Evolutionary conservation across 805 yeast genomes (phyloP).

Genomic region (Kuraishia hungarica): DNA sequence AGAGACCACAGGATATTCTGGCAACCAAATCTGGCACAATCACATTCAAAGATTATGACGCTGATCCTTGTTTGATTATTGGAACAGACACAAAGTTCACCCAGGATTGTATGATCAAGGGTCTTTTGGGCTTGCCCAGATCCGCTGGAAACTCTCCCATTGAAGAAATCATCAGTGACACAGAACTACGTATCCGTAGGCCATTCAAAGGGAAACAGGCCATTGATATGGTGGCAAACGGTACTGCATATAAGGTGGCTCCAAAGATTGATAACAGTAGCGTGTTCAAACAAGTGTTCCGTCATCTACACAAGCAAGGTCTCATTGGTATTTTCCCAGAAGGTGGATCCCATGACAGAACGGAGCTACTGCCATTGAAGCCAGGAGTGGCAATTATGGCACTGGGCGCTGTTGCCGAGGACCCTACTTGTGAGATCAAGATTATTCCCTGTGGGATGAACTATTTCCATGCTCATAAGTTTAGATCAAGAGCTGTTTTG

Average conservation of each 20-base stretch:
- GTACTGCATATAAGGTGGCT: slow-evolving; percentile 60
- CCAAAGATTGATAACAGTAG: slow-evolving; percentile 73
- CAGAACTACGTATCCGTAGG: slow-evolving; percentile 54
- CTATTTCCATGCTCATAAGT: slow-evolving; percentile 92
- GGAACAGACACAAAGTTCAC: slow-evolving; percentile 69
- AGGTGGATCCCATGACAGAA: slow-evolving; percentile 97
- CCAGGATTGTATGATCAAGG: slow-evolving; percentile 51
- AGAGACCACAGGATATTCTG: slow-evolving; percentile 82
- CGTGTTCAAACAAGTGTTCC: slow-evolving; percentile 76
- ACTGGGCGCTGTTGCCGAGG: slow-evolving; percentile 74
- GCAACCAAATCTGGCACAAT: slow-evolving; percentile 53
- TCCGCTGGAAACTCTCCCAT: slow-evolving; percentile 71
- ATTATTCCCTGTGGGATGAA: slow-evolving; percentile 97
- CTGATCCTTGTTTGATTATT: slow-evolving; percentile 44
- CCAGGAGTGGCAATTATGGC: slow-evolving; percentile 99
- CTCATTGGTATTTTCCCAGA: slow-evolving; percentile 94
- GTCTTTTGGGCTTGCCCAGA: slow-evolving; percentile 71
- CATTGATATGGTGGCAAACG: slow-evolving; percentile 34
- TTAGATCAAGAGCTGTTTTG: slow-evolving; percentile 89
- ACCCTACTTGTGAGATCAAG: slow-evolving; percentile 63
- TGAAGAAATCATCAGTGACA: slow-evolving; percentile 59
- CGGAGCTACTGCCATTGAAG: slow-evolving; percentile 83
- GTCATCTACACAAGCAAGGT: slow-evolving; percentile 54
- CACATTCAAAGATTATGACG: slow-evolving; percentile 32
- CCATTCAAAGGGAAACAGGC: slow-evolving; percentile 55